Evolutionary conservation across 2,329 filamentous ascomycete genomes (phyloP).

Genomic region (Fonsecaea pugnacius): DNA sequence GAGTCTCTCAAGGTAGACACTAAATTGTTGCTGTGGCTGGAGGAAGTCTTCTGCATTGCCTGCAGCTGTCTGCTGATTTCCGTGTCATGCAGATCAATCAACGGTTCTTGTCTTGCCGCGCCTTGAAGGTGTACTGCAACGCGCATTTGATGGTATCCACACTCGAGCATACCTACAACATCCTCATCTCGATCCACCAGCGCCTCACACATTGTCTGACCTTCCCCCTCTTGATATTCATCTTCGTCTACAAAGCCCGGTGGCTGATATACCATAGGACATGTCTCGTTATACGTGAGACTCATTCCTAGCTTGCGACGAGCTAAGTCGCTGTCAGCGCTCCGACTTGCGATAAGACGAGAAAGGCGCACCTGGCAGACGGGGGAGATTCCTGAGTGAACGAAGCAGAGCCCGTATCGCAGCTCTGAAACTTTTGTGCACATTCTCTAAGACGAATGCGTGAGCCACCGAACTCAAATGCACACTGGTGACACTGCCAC

Average conservation of each 20-base stretch:
- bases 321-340: slow-evolving; percentile 17
- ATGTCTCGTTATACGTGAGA: slow-evolving; percentile 51
- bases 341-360: not conserved
- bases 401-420: slow-evolving; percentile 50
- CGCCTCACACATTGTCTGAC: slow-evolving; percentile 20
- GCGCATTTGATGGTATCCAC: slow-evolving; percentile 26
- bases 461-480: slow-evolving; percentile 41
- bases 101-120: slow-evolving; percentile 1
- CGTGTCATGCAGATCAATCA: slow-evolving; percentile 25
- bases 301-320: slow-evolving; percentile 49
- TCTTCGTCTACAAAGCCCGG: slow-evolving; percentile 29
- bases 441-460: slow-evolving; percentile 42
- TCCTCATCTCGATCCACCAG: slow-evolving; percentile 19
- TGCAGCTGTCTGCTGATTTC: slow-evolving; percentile 33
- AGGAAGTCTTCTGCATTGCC: slow-evolving; percentile 35
- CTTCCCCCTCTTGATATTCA: slow-evolving; percentile 17
- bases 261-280: slow-evolving; percentile 47
- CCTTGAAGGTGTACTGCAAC: slow-evolving; percentile 17
- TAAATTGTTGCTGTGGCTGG: slow-evolving; percentile 25
- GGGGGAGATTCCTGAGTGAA: slow-evolving; percentile 46
- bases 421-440: slow-evolving; percentile 48
- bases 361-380: slow-evolving; percentile 44
- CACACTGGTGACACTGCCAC: slow-evolving; percentile 41
- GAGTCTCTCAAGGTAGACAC: slow-evolving; percentile 28
- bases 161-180: slow-evolving; percentile 24